Base-by-base conservation (phyloP, 2,329 filamentous ascomycete genomes). In the Clarireedia hainanense region DNA sequence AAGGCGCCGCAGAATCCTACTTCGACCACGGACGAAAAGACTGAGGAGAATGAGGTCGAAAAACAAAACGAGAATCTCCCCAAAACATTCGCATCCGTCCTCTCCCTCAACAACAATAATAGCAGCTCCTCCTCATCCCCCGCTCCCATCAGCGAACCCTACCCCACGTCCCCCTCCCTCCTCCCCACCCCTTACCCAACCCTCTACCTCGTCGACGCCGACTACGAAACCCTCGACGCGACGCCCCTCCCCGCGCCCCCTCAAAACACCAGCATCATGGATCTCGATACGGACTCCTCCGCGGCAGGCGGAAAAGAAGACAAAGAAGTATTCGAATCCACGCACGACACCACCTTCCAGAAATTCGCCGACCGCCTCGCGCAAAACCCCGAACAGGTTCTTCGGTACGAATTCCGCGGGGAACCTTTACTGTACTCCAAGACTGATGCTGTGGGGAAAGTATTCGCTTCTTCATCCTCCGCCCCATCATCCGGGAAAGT, bases 161-260 rank as follows among this genome's bases (percentile, higher is more conserved):
- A 91, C 91, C 92, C 92, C 0, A 68, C 78, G 12, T 73, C 76
- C 7, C 20, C 78, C 40, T 76, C 81, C 1, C 72, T 78, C 0
- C 85, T 88, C 62, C 88, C 89, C 0, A 59, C 76, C 1, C 76
- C 90, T 0, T 97, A 91, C 71, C 86, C 89, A 0, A 74, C 80
- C 30, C 88, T 86, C 67, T 89, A 90, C 74, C 83, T 92, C 46
- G 78, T 86, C 50, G 94, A 97, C 64, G 92, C 92, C 51, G 92
- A 96, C 67, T 95, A 89, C 72, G 94, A 99, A 71, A 88, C 87
- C 4, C 80, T 97, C 26, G 89, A 89, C 59, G 69, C 71, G 17
- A 67, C 83, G 62, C 62, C 75, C 68, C 2, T 78, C 80, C 0
- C 71, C 72, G 30, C 78, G 79, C 45, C 77, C 78, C 37, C 76